phyloP scores from a whole-genome alignment of 129 eudicot genomes.

The Ambrosia trifida region DNA sequence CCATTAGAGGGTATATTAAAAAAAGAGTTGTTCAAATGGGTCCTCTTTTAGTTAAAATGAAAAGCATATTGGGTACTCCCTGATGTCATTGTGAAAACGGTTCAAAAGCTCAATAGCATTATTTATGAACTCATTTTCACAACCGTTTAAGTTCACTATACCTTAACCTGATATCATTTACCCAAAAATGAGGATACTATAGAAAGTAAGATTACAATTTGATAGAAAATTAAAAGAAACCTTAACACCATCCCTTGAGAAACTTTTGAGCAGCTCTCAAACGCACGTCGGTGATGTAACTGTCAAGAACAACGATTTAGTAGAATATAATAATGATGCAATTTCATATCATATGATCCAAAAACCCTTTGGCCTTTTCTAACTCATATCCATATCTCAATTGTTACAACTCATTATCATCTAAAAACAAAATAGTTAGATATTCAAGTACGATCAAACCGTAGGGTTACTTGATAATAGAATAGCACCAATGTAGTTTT shows the following conservation, averaged over 20 bases:
- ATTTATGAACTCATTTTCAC: conserved; percentile 67
- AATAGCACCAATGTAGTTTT: no score
- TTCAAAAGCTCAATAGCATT: conserved; percentile 74
- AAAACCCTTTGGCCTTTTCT: no score
- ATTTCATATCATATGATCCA: no score
- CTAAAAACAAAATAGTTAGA: no score
- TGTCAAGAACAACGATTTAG: conserved; percentile 31
- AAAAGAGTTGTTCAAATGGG: not conserved
- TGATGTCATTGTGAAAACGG: conserved; percentile 70
- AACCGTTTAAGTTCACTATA: conserved; percentile 80
- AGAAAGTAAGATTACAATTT: not conserved
- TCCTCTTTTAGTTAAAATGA: conserved; percentile 13
- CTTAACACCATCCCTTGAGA: conserved; percentile 82
- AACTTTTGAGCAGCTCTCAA: conserved; percentile 77
- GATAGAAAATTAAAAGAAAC: conserved; percentile 35
- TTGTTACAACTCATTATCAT: no score
- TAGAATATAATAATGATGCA: not conserved
- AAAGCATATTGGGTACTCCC: conserved; percentile 49
- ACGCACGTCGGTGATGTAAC: conserved; percentile 86
- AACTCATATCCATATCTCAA: no score
- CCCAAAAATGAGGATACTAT: conserved; percentile 1
- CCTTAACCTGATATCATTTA: conserved; percentile 59
- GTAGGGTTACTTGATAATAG: no score
- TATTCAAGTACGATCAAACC: no score
- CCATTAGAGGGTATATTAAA: not conserved